Base-by-base conservation (phyloP, 2,329 filamentous ascomycete species). In the Trichophyton rubrum region DNA sequence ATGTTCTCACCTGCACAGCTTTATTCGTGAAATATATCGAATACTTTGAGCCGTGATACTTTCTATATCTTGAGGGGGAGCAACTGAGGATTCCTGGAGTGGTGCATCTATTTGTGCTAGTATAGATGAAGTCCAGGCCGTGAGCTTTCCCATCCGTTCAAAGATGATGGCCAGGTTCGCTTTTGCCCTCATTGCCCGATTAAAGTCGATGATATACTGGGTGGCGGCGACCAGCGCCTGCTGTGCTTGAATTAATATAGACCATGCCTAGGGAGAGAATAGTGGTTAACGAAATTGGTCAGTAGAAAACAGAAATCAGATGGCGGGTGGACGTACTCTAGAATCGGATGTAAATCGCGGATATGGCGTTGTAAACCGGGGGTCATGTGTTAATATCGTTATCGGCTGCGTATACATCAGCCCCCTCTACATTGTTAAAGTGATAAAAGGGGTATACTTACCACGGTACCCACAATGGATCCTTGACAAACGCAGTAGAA, bases 401-500 rank as follows among this genome's bases (percentile, higher is more conserved):
- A 74, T 71, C 24, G 72, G 67, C 75, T 77, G 60, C 30, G 30
- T 17, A 35, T n/a, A 8, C 35, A 13, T 33, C 20, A 15, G 35
- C 22, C 20, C 33, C 11, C 13, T 38, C 33, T 17, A 8, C 8
- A 57, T 1, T 17, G 11, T 15, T 41, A 17, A 57, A 5, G 15
- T 38, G 9, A 57, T 2, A 7, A 6, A 40, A 33, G 56, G 20
- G 41, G 24, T 33, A 40, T 33, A 64, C 72, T 68, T 63, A 76
- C 74, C 55, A 72, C 75, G 30, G 72, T 74, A 68, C 74, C 75
- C 38, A 75, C 73, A 61, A 78, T 77, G 3, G 75, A 74, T 24
- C 74, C 72, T 66, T 78, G 75, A 24, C 75, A 69, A 43, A 75
- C 71, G 62, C 72, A 75, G 62, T 76, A 75, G 62, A 76, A 78